Conservation (phyloP, 2,329 filamentous ascomycete genomes). For the Colletotrichum ledebouriae region DNA sequence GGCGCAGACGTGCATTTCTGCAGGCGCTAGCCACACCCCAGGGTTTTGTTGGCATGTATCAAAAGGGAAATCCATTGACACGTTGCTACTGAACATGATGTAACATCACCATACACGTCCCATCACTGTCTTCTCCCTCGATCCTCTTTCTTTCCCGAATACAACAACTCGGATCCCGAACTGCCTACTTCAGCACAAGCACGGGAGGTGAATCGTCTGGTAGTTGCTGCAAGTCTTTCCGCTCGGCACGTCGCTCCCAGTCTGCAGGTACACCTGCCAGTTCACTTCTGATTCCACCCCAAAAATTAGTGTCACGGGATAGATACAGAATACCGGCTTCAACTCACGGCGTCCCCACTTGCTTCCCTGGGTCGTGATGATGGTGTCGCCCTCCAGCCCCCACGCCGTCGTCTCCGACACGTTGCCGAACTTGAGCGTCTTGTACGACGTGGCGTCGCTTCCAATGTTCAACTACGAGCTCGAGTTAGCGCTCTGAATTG, state of each 20-base stretch:
- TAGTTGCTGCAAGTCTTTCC: conserved; percentile 66
- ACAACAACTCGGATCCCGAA: not conserved
- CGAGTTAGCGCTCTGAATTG: conserved; percentile 64
- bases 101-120: conserved; percentile 2
- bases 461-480: conserved; percentile 63
- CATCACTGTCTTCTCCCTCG: not conserved
- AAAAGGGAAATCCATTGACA: not conserved
- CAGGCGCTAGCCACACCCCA: not conserved
- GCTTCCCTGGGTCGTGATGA: conserved; percentile 60
- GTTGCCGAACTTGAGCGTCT: conserved; percentile 61
- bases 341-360: conserved; percentile 57
- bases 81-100: conserved; percentile 40
- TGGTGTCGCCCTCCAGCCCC: conserved; percentile 61
- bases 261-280: conserved; percentile 67
- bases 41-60: not conserved
- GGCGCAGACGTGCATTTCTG: conserved; percentile 6
- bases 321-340: not conserved
- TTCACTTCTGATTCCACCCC: conserved; percentile 58
- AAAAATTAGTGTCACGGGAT: conserved; percentile 33
- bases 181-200: conserved; percentile 54
- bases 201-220: conserved; percentile 67
- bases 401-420: conserved; percentile 61
- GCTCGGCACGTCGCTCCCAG: conserved; percentile 62
- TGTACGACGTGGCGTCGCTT: conserved; percentile 61
- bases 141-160: not conserved